Percentiles rank a stretch among this genome's conserved stretches.
These are phyloP conservation scores for Vinca major DNA, from an alignment of 305 asterid genomes.

Conservation along the genomic window DNA sequence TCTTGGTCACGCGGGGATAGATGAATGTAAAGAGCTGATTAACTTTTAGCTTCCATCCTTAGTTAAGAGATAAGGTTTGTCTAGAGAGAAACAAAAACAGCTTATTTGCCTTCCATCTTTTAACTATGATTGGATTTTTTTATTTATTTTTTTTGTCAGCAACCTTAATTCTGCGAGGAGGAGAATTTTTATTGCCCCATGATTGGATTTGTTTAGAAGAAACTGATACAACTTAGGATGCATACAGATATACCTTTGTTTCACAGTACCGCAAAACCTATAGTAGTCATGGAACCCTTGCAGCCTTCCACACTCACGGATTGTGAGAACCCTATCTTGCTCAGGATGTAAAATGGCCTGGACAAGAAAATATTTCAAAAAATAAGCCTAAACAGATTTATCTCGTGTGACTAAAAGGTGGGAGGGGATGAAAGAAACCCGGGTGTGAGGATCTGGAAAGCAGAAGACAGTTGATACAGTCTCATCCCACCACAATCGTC, in stretches of 20 bases:
- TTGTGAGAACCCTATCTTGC: conserved; percentile 57
- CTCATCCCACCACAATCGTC: conserved; percentile 76
- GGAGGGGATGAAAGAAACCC: not conserved
- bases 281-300: conserved; percentile 78
- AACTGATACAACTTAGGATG: not conserved
- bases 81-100: too few species aligned
- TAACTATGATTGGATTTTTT: too few species aligned
- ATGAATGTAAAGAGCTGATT: too few species aligned
- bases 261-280: conserved; percentile 44
- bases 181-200: too few species aligned
- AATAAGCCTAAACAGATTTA: not conserved
- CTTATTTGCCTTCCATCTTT: too few species aligned
- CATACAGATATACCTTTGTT: conserved; percentile 36
- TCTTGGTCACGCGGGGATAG: too few species aligned
- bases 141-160: too few species aligned
- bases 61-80: too few species aligned
- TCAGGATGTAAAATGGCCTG: conserved; percentile 61
- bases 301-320: conserved; percentile 69
- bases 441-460: not conserved
- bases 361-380: conserved; percentile 8
- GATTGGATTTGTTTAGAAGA: too few species aligned
- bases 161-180: too few species aligned
- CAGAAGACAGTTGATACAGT: conserved; percentile 57
- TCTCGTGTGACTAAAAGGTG: not conserved
- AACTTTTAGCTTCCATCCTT: not conserved